Evolutionary conservation across 768 basidiomycete genomes (phyloP), one percentile per base, ranked within the genome.

Genomic region (Tephrocybe sp.): DNA sequence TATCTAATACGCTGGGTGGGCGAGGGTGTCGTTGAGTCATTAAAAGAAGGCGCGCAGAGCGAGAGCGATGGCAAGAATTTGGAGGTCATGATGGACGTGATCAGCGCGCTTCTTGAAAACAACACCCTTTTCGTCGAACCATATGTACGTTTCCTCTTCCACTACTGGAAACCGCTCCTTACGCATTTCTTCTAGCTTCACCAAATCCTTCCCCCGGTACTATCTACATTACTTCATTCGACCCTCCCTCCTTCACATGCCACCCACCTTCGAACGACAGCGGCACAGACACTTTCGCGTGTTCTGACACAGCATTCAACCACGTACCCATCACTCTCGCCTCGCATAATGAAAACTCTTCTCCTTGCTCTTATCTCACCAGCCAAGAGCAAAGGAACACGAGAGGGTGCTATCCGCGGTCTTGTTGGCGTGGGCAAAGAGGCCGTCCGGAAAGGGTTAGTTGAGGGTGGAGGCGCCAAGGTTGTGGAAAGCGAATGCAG

Each of bases 1-100:
- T 98, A 98, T 63, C 76, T 99, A 23, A 89, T 98, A 42, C 83
- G 91, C 33, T 99, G 97, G 97, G 80, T 96, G 0, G 90, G 87
- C 13, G 94, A 98, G 63, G 87, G 92, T 34, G 87, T 92, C 1
- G 84, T 89, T 12, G 72, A 72, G 6, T 82, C 81, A 0, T 67
- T 93, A 38, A 75, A 76, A 50, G 76, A 80, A 30, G 78, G 77
- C 16, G 65, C 69, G 14, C 80, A 85, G 52, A 72, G 71, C 16
- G 87, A 89, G 51, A 71, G 69, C 47, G 84, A 92, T 53, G 85
- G 91, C 11, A 75, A 76, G 52, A 75, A 84, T 6, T 74, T 99
- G 2, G 90, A 90, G 54, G 85, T 92, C 23, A 71, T 93, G 53
- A 70, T 98, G 54, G 91, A 93, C 54, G 90, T 92, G 14, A 83